Evolutionary conservation across 2,329 filamentous ascomycete species (phyloP).

Genomic region (Alternaria arborescens): DNA sequence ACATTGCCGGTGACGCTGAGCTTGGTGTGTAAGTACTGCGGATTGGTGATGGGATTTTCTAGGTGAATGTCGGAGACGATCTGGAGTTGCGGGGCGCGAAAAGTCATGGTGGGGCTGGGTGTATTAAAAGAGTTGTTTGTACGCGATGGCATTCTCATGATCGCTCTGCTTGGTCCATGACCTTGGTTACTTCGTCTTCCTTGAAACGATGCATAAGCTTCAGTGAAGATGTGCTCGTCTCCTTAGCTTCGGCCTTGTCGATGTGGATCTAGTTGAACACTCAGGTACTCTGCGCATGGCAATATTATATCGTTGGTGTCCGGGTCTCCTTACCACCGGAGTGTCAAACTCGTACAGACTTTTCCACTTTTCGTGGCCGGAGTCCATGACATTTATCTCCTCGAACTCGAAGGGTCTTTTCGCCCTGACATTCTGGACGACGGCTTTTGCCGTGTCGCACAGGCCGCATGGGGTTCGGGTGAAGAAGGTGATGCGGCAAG

Average conservation of each 20-base stretch:
- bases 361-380: conserved; percentile 71
- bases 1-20: neutral
- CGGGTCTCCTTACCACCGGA: conserved; percentile 68
- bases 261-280: conserved; percentile 63
- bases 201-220: conserved; percentile 84
- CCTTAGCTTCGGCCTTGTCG: conserved; percentile 61
- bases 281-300: conserved; percentile 32
- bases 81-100: neutral
- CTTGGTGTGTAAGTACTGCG: neutral
- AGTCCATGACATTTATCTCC: conserved; percentile 74
- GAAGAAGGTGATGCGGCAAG: conserved; percentile 74
- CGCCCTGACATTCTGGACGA: conserved; percentile 74
- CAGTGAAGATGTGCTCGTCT: conserved; percentile 65
- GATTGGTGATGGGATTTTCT: neutral
- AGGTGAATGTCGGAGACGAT: neutral
- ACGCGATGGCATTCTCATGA: neutral
- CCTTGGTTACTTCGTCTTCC: conserved; percentile 68
- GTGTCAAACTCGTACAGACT: conserved; percentile 82
- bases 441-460: conserved; percentile 72
- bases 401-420: conserved; percentile 71
- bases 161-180: conserved; percentile 67
- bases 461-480: conserved; percentile 76
- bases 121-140: no score
- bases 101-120: neutral
- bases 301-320: conserved; percentile 1